Evolutionary conservation across 805 yeast species (phyloP).

Genomic region (Jamesozyma hellenica): DNA sequence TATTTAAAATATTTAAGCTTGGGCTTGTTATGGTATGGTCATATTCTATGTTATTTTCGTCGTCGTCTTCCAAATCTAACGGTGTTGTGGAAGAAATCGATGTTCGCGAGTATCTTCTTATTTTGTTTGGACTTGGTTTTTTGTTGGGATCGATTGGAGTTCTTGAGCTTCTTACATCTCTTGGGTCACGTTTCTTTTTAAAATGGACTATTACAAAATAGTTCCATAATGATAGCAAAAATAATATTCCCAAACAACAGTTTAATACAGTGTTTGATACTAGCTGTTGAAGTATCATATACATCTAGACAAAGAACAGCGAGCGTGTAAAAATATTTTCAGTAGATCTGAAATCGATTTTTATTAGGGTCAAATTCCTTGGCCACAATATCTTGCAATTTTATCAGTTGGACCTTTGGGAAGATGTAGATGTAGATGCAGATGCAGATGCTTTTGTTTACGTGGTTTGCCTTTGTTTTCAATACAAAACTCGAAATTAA

Average conservation of each 20-base stretch:
- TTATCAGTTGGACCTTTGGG: no score
- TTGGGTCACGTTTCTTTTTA: slow-evolving; percentile 17
- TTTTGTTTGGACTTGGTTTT: slow-evolving; percentile 4
- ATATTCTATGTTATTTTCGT: slow-evolving; percentile 21
- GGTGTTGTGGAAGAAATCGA: slow-evolving; percentile 18
- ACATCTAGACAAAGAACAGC: background rate
- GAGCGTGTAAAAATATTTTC: background rate
- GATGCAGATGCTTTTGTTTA: no score
- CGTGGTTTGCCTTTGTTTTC: no score
- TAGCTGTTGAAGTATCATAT: slow-evolving; percentile 5
- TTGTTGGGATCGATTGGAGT: slow-evolving; percentile 9
- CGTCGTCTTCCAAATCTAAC: slow-evolving; percentile 16
- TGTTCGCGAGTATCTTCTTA: slow-evolving; percentile 7
- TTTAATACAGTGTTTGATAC: slow-evolving; percentile 5
- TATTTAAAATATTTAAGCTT: background rate
- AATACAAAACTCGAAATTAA: no score
- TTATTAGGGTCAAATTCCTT: no score
- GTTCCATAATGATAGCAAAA: slow-evolving; percentile 25
- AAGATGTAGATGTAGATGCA: no score
- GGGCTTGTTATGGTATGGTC: slow-evolving; percentile 22
- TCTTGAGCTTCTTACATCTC: slow-evolving; percentile 24
- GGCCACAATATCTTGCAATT: no score
- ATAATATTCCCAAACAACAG: slow-evolving; percentile 18
- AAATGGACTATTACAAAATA: slow-evolving; percentile 22
- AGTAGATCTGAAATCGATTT: no score